These are phyloP conservation scores for Hamamelis virginiana DNA, from an alignment of 164 flowering plant genomes.

Conservation along the genomic window DNA sequence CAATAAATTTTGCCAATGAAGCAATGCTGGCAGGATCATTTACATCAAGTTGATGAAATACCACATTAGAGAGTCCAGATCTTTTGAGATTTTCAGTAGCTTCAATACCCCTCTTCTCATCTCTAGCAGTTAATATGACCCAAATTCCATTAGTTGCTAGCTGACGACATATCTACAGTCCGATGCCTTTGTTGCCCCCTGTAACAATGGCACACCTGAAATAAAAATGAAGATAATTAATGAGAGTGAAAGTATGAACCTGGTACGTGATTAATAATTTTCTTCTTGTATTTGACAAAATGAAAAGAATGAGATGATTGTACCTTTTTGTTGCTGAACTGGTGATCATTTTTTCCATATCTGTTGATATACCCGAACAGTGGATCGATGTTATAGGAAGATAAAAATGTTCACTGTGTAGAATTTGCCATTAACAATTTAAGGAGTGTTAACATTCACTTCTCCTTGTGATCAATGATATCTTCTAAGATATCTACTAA, in stretches of 20 bases:
- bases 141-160: conserved; percentile 26
- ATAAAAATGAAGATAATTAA: neutral
- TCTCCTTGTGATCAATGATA: no score
- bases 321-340: neutral
- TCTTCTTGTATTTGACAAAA: no score
- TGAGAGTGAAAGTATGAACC: no score
- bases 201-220: conserved; percentile 38
- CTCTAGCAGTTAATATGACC: conserved; percentile 38
- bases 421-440: no score
- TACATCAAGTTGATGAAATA: conserved; percentile 54
- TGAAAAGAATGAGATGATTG: neutral
- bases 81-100: conserved; percentile 31
- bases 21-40: conserved; percentile 24
- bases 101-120: conserved; percentile 40
- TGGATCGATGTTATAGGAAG: no score
- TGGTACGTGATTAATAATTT: no score
- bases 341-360: conserved; percentile 9
- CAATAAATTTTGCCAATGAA: conserved; percentile 35
- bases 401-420: no score
- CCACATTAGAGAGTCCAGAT: conserved; percentile 20
- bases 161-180: conserved; percentile 29
- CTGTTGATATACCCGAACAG: no score
- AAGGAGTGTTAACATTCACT: no score
- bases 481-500: no score
- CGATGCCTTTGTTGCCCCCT: conserved; percentile 42